These are phyloP conservation scores for Pisolithus orientalis DNA, from an alignment of 768 basidiomycete species.

Conservation along the genomic window DNA sequence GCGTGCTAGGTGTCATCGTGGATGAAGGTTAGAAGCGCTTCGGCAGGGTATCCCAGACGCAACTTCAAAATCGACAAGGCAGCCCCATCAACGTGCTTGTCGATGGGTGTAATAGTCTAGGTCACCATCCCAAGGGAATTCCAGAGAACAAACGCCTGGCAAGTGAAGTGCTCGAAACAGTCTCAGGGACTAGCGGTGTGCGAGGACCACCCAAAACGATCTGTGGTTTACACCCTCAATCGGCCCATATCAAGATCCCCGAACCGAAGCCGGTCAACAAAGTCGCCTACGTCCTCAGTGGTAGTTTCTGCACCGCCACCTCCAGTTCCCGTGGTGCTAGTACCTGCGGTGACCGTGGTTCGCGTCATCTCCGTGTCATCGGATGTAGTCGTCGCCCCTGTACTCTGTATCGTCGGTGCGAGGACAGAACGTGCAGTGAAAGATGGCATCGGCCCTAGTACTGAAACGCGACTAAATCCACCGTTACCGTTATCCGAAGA, in stretches of 20 bases:
- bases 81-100: too few relatives aligned
- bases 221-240: conserved; percentile 1
- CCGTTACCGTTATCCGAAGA: conserved; percentile 7
- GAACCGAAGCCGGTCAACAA: conserved; percentile 8
- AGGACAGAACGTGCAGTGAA: conserved; percentile 18
- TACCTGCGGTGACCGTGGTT: conserved; percentile 13
- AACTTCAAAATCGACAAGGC: too few relatives aligned
- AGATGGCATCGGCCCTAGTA: conserved; percentile 29
- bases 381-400: conserved; percentile 26
- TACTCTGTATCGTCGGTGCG: conserved; percentile 26
- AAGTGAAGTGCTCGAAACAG: too few relatives aligned
- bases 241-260: conserved; percentile 19
- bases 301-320: not conserved
- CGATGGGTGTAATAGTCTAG: too few relatives aligned
- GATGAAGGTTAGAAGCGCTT: too few relatives aligned
- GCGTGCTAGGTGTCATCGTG: too few relatives aligned
- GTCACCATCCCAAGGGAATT: too few relatives aligned
- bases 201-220: not conserved
- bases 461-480: conserved; percentile 18
- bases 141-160: too few relatives aligned
- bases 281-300: conserved; percentile 8
- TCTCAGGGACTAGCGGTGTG: too few relatives aligned
- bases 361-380: conserved; percentile 24
- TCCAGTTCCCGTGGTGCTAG: conserved; percentile 5
- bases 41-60: too few relatives aligned